Base-by-base conservation (phyloP, 345 rosid species). In the Excoecaria cochinchinensis region DNA sequence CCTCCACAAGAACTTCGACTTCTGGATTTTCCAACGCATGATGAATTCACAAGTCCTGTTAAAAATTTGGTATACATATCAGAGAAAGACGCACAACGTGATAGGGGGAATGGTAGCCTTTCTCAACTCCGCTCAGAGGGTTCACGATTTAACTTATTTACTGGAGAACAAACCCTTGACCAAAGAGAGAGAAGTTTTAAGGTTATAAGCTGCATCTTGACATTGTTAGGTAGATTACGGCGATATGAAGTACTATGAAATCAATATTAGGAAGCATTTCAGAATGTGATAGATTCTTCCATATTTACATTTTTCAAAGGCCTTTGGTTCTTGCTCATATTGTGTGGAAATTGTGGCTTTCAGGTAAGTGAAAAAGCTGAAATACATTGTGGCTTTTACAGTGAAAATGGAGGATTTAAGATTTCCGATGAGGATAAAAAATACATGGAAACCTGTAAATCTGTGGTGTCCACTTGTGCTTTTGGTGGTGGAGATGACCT, bases 401-500 rank as follows among this genome's bases (percentile, higher is more conserved):
- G 82, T 82, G 91, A 90, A 70, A 84, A 81, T 78, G 97, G 99
- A 0, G 99, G 97, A 10, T 95, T 91, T 76, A 83, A 69, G 79
- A 84, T 91, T 71, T 83, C 86, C 38, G 92, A 88, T 38, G 86
- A 84, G 83, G 97, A 92, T 79, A 89, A 82, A 76, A 82, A 53
- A 73, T 95, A 86, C 84, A 84, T 92, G 97, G 48, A 74, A 76
- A 84, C 70, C 58, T 91, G 97, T 80, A 71, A 81, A 80, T 85
- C 78, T 53, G 97, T 86, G 13, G 97, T 95, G 66, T 90, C 97
- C 72, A 95, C 97, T 42, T 95, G 97, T 88, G 90, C 97, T 5
- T 95, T 95, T 84, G 99, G 99, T 61, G 99, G 99, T 75, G 99
- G 99, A 58, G 99, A 95, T 85, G 87, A 90, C 78, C 99, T 95